A percentile compares a stretch with the other conserved stretches of the same genome.
Evolutionary conservation across 208 protist genomes (phyloP).

Genomic region (Wallacemonas rigidus): DNA sequence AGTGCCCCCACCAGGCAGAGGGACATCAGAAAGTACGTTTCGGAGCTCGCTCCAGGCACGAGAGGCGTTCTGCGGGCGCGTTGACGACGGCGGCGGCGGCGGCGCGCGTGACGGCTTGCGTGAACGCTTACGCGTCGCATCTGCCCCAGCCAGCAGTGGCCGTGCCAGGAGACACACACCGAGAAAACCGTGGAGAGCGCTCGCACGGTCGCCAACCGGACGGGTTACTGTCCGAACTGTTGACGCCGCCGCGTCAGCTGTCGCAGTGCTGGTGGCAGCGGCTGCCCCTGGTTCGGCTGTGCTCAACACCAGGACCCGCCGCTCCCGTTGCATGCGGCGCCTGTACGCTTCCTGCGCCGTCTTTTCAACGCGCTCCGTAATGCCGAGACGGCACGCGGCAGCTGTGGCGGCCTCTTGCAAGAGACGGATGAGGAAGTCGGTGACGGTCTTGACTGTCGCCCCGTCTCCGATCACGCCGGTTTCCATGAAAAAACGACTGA

Average conservation of each 20-base stretch:
- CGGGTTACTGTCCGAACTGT: slow-evolving; percentile 4
- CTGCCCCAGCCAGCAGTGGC: slow-evolving; percentile 4
- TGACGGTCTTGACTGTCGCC: background rate
- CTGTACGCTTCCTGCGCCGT: slow-evolving; percentile 19
- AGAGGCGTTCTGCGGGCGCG: background rate
- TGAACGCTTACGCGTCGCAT: background rate
- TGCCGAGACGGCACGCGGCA: slow-evolving; percentile 44
- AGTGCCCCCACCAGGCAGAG: background rate
- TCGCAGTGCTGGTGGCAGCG: background rate
- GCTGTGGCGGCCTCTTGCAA: slow-evolving; percentile 49
- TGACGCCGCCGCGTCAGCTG: background rate
- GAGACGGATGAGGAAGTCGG: slow-evolving; percentile 26
- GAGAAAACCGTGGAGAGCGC: slow-evolving; percentile 25
- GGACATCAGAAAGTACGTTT: background rate
- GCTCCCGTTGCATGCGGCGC: slow-evolving; percentile 2
- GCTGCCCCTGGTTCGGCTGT: background rate
- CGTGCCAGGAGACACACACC: slow-evolving; percentile 32
- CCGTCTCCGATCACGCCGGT: background rate
- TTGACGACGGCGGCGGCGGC: background rate
- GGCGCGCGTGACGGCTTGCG: background rate
- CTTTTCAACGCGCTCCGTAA: slow-evolving; percentile 39
- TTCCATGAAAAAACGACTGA: background rate
- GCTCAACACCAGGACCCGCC: slow-evolving; percentile 12
- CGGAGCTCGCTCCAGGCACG: background rate
- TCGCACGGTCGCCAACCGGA: slow-evolving; percentile 24